Conservation (phyloP, 495 filamentous ascomycete genomes). For the Neurospora terricola region DNA sequence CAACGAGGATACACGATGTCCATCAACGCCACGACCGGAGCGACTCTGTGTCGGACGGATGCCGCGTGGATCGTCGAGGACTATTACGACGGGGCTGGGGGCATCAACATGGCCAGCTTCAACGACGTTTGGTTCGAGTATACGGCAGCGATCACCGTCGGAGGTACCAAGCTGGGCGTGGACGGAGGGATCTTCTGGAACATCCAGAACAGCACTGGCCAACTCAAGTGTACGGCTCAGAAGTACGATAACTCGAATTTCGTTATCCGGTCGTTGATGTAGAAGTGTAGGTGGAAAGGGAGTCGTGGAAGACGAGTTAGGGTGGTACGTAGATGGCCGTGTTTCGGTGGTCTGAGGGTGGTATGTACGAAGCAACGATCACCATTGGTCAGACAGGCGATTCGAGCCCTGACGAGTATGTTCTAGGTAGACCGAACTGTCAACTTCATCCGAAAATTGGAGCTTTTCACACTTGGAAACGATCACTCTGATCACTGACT, state of each 20-base stretch:
- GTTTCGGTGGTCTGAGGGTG: neutral
- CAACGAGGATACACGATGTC: slow-evolving; percentile 38
- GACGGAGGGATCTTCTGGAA: slow-evolving; percentile 20
- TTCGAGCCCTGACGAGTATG: too few species aligned
- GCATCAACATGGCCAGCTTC: slow-evolving; percentile 26
- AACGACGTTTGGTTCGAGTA: slow-evolving; percentile 28
- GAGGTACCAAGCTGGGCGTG: slow-evolving; percentile 13
- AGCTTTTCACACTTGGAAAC: neutral
- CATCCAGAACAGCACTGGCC: slow-evolving; percentile 11
- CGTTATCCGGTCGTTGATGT: slow-evolving; percentile 4
- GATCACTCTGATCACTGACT: neutral
- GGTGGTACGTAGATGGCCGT: neutral
- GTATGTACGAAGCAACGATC: neutral
- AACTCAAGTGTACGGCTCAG: slow-evolving; percentile 12
- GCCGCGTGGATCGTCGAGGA: slow-evolving; percentile 35
- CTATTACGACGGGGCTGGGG: slow-evolving; percentile 15
- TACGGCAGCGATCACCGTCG: slow-evolving; percentile 11
- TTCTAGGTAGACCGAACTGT: neutral
- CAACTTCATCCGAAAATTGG: neutral
- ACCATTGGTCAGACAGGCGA: too few species aligned
- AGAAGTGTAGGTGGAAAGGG: neutral
- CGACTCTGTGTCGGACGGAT: slow-evolving; percentile 21
- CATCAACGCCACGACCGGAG: slow-evolving; percentile 29
- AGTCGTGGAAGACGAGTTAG: neutral
- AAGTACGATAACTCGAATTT: slow-evolving; percentile 19